Evolutionary conservation across 345 rosid species (phyloP), one percentile per base, ranked within the genome.

Genomic region (Raphanus sativus): DNA sequence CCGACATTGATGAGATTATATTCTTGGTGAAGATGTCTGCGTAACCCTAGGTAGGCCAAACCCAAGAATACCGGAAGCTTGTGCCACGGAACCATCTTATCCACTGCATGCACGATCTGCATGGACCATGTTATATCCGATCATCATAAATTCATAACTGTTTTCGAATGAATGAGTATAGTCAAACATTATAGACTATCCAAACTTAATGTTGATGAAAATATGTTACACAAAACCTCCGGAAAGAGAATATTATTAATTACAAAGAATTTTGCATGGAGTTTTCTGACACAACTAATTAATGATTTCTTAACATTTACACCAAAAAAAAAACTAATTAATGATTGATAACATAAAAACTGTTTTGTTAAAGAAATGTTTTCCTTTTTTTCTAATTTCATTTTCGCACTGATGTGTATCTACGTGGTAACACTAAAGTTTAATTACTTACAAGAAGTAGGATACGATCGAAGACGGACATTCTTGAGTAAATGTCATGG

Each of bases 1-100:
- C 92, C 92, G 0, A 89, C 89, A 12, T 87, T 84, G 26, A 89
- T 25, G 56, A 89, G 77, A 68, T 84, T 89, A 63, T 89, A 89
- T 58, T 82, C 65, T 70, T 89, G 85, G 67, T 83, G 86, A 77
- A 89, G 88, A 70, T 82, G 91, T 45, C 91, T 75, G 3, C 92
- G 87, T 3, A 79, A 2, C 4, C 50, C 82, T 63, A 88, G 71
- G 60, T 88, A 88, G 29, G 80, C 2, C 1, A 88, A 38, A 2
- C 90, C 90, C 3, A 88, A 33, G 26, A 88, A 24, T 2, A 88
- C 90, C 5, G 92, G 92, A 62, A 88, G 71, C 68, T 82, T 80
- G 5, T 75, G 86, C 92, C 89, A 88, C 75, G 83, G 33, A 21
- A 80, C 70, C 74, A 78, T 24, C 81, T 79, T 88, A 76, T 80